Conservation (phyloP, 345 rosid species). For the Hibiscus trionum region DNA sequence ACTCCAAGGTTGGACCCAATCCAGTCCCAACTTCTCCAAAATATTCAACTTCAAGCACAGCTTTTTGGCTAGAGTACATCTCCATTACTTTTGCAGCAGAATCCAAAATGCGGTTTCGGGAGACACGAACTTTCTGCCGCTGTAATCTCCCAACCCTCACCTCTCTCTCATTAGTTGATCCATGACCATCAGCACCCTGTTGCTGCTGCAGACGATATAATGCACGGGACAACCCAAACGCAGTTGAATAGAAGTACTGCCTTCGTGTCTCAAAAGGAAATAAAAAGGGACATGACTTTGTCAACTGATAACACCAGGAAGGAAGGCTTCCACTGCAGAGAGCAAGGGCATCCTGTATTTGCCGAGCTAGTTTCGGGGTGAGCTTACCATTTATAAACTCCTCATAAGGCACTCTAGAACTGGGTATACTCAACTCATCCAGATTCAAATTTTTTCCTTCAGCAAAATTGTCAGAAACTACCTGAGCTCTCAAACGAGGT, state of each 20-base stretch:
- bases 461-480: conserved; percentile 48
- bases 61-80: conserved; percentile 98
- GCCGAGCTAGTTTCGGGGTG: conserved; percentile 95
- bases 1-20: conserved; percentile 95
- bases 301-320: conserved; percentile 94
- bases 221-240: conserved; percentile 98
- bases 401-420: conserved; percentile 59
- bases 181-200: conserved; percentile 96
- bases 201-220: conserved; percentile 96
- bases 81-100: conserved; percentile 99
- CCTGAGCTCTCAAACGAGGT: conserved; percentile 70
- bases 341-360: conserved; percentile 98
- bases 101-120: conserved; percentile 91
- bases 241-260: conserved; percentile 94
- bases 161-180: conserved; percentile 80
- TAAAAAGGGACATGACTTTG: conserved; percentile 91
- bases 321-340: conserved; percentile 98
- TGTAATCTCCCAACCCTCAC: conserved; percentile 90
- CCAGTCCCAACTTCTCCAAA: conserved; percentile 99
- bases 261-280: conserved; percentile 97
- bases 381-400: conserved; percentile 86
- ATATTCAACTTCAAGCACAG: conserved; percentile 98
- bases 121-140: conserved; percentile 99
- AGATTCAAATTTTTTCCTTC: conserved; percentile 54
- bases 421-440: conserved; percentile 45